Evolutionary conservation across 495 filamentous ascomycete species (phyloP).

Genomic region (Talaromyces thailandensis): DNA sequence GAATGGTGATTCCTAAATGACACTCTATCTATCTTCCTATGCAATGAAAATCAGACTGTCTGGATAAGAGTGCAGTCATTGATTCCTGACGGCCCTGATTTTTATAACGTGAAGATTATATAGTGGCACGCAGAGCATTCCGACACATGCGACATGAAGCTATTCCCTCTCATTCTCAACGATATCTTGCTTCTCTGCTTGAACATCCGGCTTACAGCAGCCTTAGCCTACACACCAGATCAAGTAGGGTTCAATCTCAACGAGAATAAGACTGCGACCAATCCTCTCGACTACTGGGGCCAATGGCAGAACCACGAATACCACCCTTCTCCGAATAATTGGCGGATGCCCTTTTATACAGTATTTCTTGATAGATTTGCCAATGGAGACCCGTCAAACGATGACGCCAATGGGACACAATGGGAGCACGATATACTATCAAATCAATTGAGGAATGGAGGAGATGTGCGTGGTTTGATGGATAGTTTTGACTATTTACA

Average conservation of each 20-base stretch:
- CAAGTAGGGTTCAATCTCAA: conserved; percentile 28
- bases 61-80: neutral
- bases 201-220: neutral
- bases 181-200: neutral
- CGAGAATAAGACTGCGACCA: conserved; percentile 20
- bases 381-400: conserved; percentile 30
- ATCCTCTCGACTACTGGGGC: conserved; percentile 26
- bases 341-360: conserved; percentile 31
- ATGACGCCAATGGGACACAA: conserved; percentile 27
- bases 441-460: conserved; percentile 29
- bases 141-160: neutral
- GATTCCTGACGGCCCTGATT: neutral
- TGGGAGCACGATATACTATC: conserved; percentile 29
- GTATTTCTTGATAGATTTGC: conserved; percentile 28
- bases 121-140: neutral
- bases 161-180: neutral
- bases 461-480: conserved; percentile 23
- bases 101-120: neutral
- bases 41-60: neutral
- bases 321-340: conserved; percentile 26
- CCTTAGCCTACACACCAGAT: conserved; percentile 17
- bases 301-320: conserved; percentile 26
- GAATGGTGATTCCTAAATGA: neutral
- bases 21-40: neutral
- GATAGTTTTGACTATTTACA: conserved; percentile 30